Evolutionary conservation across 345 rosid species (phyloP).

Genomic region (Sapria himalayana): DNA sequence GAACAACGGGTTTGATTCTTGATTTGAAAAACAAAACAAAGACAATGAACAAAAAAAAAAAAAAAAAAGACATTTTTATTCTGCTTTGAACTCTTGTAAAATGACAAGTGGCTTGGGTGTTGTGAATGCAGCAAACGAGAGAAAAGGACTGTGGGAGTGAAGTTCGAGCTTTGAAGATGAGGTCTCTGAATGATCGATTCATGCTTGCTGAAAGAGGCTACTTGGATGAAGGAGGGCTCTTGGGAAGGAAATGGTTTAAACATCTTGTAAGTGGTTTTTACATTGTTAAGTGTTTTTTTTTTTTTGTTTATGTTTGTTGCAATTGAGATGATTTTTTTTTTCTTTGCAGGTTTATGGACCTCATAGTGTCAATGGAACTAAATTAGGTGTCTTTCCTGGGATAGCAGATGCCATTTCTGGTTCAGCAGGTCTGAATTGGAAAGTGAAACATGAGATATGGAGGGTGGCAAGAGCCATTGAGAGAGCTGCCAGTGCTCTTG

Average conservation of each 20-base stretch:
- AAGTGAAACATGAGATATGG: constrained; percentile 67
- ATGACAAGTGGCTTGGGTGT: no score
- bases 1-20: no score
- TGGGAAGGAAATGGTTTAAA: constrained; percentile 71
- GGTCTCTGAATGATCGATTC: constrained; percentile 61
- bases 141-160: constrained; percentile 13
- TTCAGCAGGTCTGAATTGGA: constrained; percentile 5
- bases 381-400: constrained; percentile 58
- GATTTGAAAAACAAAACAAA: no score
- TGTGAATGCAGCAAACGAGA: constrained; percentile 29
- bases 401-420: constrained; percentile 43
- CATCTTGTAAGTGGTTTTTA: constrained; percentile 48
- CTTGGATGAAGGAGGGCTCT: constrained; percentile 56
- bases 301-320: not conserved
- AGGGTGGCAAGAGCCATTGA: constrained; percentile 72
- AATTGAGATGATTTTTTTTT: not conserved
- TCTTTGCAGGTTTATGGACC: constrained; percentile 63
- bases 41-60: no score
- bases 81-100: no score
- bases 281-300: not conserved
- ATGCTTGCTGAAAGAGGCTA: constrained; percentile 90
- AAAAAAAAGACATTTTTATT: no score
- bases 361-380: constrained; percentile 24
- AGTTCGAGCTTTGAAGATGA: constrained; percentile 14
- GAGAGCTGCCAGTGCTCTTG: constrained; percentile 58